Evolutionary conservation across 148 eudicot genomes (phyloP).

Genomic region (Rhododendron ferrugineum): DNA sequence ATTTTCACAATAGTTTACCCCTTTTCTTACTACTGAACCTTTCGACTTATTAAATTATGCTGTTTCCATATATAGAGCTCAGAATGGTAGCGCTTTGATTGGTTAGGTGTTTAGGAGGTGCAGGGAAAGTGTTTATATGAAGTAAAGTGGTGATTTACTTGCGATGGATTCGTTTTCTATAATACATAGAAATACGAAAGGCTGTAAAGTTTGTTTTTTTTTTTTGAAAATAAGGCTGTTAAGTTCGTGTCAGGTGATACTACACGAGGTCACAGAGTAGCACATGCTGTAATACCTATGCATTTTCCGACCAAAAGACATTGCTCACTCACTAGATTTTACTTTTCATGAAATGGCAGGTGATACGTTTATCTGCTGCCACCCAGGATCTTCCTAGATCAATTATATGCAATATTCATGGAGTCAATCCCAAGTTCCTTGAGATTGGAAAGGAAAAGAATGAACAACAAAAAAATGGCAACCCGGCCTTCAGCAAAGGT

Average conservation of each 20-base stretch:
- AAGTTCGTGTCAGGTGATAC: neutral
- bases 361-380: constrained; percentile 87
- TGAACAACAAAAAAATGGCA: constrained; percentile 45
- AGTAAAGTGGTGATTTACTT: neutral
- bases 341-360: constrained; percentile 46
- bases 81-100: neutral
- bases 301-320: neutral
- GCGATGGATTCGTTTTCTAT: neutral
- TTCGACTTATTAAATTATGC: neutral
- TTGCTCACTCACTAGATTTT: constrained; percentile 1
- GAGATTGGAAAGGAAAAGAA: constrained; percentile 80
- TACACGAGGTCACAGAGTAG: neutral
- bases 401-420: constrained; percentile 91
- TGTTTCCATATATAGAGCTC: neutral
- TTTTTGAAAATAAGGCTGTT: too few relatives aligned
- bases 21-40: neutral
- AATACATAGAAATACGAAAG: too few relatives aligned
- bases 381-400: constrained; percentile 94
- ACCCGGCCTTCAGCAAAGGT: constrained; percentile 57
- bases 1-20: neutral
- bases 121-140: neutral
- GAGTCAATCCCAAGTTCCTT: constrained; percentile 92
- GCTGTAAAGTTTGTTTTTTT: too few relatives aligned
- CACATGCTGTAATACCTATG: neutral
- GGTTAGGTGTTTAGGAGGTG: neutral